A percentile compares a stretch with the other conserved stretches of the same genome.
phyloP scores from a whole-genome alignment of 495 filamentous ascomycete genomes.

The Penicillium subrubescens region DNA sequence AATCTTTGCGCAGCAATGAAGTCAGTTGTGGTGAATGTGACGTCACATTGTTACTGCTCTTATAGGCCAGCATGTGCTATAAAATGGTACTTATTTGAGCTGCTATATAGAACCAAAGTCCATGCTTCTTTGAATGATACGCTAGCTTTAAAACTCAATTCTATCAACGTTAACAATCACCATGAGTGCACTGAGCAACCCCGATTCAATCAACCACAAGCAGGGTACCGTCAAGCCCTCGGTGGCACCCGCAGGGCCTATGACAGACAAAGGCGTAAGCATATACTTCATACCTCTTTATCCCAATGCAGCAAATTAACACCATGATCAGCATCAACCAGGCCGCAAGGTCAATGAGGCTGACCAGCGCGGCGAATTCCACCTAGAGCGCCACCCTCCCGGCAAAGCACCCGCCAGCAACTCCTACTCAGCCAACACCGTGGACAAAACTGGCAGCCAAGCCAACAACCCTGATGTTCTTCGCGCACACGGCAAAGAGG shows the following conservation, averaged over 20 bases:
- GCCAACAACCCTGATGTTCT: slow-evolving; percentile 47
- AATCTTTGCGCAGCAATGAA: slow-evolving; percentile 22
- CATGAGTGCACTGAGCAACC: slow-evolving; percentile 58
- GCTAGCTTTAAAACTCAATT: neutral
- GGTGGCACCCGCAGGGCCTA: slow-evolving; percentile 52
- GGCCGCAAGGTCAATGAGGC: slow-evolving; percentile 60
- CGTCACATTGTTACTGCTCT: slow-evolving; percentile 14
- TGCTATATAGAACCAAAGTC: neutral
- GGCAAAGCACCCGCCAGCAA: slow-evolving; percentile 65
- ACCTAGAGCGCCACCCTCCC: slow-evolving; percentile 57
- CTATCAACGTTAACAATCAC: slow-evolving; percentile 13
- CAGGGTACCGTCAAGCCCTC: slow-evolving; percentile 32
- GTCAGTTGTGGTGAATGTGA: slow-evolving; percentile 26
- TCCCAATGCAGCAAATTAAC: slow-evolving; percentile 1
- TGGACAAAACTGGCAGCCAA: slow-evolving; percentile 45
- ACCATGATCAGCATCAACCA: slow-evolving; percentile 59
- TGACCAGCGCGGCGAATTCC: slow-evolving; percentile 65
- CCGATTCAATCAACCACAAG: slow-evolving; percentile 50
- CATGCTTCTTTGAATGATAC: neutral
- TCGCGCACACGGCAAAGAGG: slow-evolving; percentile 46
- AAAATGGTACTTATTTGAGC: neutral
- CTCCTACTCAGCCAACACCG: slow-evolving; percentile 61
- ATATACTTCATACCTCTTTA: neutral
- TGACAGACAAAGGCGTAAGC: slow-evolving; percentile 58
- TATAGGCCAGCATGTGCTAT: neutral